phyloP scores from a whole-genome alignment of 2,329 filamentous ascomycete species.

The Ophiostoma perfectum region DNA sequence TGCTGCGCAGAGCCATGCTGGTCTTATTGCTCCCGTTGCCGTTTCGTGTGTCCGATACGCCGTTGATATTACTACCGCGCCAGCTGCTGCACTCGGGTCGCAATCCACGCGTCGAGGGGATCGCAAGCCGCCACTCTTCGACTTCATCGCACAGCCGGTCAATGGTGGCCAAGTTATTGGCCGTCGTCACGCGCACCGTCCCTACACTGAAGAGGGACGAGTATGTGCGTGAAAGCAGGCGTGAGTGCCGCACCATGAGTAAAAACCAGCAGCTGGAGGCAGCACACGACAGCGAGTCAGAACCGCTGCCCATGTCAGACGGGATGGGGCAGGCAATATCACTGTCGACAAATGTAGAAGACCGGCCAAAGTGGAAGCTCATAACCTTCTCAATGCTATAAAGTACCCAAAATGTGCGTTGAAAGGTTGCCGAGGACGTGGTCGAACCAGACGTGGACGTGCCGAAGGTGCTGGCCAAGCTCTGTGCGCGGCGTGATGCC shows the following conservation, averaged over 20 bases:
- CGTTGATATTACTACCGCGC: background rate
- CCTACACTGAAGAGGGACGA: conserved; percentile 32
- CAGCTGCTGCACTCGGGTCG: conserved; percentile 17
- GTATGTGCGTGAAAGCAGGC: conserved; percentile 31
- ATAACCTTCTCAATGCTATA: conserved; percentile 31
- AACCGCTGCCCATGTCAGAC: background rate
- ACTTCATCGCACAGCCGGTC: conserved; percentile 30
- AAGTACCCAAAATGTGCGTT: conserved; percentile 32
- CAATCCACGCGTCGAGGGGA: conserved; percentile 24
- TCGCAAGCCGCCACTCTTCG: conserved; percentile 31
- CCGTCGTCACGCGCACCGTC: conserved; percentile 28
- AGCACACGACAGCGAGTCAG: background rate
- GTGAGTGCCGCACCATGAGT: conserved; percentile 28
- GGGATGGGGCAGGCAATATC: conserved; percentile 34
- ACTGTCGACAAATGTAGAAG: conserved; percentile 33
- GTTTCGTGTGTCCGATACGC: conserved; percentile 5
- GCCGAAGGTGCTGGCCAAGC: conserved; percentile 26
- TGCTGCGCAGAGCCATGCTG: conserved; percentile 15
- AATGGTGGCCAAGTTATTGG: conserved; percentile 30
- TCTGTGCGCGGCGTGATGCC: conserved; percentile 32
- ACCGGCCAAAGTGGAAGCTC: conserved; percentile 32
- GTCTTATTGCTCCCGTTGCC: background rate
- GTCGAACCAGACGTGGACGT: conserved; percentile 22
- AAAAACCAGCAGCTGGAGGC: conserved; percentile 29
- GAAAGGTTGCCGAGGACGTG: conserved; percentile 24